Evolutionary conservation across 345 rosid species (phyloP).

Genomic region (Eucalyptus decipiens): DNA sequence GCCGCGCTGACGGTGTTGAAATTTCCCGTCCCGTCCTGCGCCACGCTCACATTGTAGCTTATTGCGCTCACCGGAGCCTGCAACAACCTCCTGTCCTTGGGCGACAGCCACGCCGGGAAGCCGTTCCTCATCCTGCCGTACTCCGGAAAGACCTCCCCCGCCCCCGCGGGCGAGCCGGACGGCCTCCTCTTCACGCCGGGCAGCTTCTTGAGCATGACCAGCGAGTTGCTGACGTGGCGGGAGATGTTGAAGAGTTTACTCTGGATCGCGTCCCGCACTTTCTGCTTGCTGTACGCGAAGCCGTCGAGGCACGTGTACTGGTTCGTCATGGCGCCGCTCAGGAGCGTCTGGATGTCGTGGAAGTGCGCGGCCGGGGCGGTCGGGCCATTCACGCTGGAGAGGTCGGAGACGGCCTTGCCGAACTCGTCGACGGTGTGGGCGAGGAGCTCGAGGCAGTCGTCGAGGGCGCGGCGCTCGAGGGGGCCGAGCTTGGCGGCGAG

Average conservation of each 20-base stretch:
- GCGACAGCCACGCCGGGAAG: slow-evolving; percentile 50
- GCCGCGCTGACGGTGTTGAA: slow-evolving; percentile 54
- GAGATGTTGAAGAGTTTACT: slow-evolving; percentile 36
- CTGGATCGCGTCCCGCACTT: slow-evolving; percentile 29
- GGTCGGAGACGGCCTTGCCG: slow-evolving; percentile 23
- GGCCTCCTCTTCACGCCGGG: slow-evolving; percentile 16
- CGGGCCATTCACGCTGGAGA: not conserved
- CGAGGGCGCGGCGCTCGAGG: slow-evolving; percentile 33
- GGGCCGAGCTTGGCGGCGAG: slow-evolving; percentile 3
- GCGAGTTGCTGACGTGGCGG: slow-evolving; percentile 51
- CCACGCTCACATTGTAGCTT: slow-evolving; percentile 39
- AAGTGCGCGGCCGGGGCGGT: slow-evolving; percentile 8
- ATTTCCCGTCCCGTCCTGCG: slow-evolving; percentile 67
- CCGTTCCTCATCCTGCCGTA: slow-evolving; percentile 28
- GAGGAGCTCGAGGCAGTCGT: slow-evolving; percentile 63
- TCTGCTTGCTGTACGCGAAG: slow-evolving; percentile 26
- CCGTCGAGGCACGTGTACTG: slow-evolving; percentile 94
- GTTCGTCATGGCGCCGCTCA: slow-evolving; percentile 74
- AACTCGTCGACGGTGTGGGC: slow-evolving; percentile 36
- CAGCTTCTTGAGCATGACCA: slow-evolving; percentile 49
- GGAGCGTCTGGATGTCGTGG: slow-evolving; percentile 47
- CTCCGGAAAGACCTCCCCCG: slow-evolving; percentile 16
- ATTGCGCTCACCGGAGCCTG: slow-evolving; percentile 16
- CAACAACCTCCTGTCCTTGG: slow-evolving; percentile 30
- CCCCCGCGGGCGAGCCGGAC: not conserved